Percentiles rank a stretch among this genome's conserved stretches.
Evolutionary conservation across 371 early-diverging fungal species (phyloP).

Genomic region (Lichtheimia ramosa): DNA sequence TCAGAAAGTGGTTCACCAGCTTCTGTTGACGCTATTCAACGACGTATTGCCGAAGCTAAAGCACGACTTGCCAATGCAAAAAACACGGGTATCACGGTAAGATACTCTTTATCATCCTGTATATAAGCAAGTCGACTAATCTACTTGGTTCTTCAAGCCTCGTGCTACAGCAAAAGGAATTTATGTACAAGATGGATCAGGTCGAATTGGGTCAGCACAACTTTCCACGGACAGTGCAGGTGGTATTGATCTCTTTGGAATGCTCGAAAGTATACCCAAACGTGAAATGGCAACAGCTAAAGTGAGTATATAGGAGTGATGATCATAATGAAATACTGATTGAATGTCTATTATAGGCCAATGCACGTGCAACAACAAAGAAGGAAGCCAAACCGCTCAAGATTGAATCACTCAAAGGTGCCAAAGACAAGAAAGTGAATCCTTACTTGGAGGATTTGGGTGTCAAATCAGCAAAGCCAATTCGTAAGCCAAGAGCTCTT

Average conservation of each 20-base stretch:
- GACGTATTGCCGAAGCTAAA: slow-evolving; percentile 55
- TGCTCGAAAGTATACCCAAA: slow-evolving; percentile 56
- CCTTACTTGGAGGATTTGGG: slow-evolving; percentile 84
- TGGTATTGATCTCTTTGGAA: slow-evolving; percentile 47
- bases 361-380: slow-evolving; percentile 40
- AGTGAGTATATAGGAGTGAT: slow-evolving; percentile 20
- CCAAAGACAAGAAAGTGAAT: slow-evolving; percentile 71
- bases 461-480: slow-evolving; percentile 45
- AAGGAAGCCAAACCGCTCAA: slow-evolving; percentile 44
- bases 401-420: slow-evolving; percentile 32
- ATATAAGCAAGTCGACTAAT: too few species aligned
- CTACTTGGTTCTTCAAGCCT: slow-evolving; percentile 10
- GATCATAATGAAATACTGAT: too few species aligned
- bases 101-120: too few species aligned
- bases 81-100: slow-evolving; percentile 8
- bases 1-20: not conserved
- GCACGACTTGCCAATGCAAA: slow-evolving; percentile 21
- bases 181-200: slow-evolving; percentile 5
- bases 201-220: slow-evolving; percentile 1
- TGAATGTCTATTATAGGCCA: slow-evolving; percentile 42
- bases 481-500: slow-evolving; percentile 60
- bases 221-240: slow-evolving; percentile 21
- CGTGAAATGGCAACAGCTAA: slow-evolving; percentile 52
- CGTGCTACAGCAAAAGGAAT: slow-evolving; percentile 13
- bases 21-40: slow-evolving; percentile 28